Base-by-base conservation (phyloP, 345 rosid genomes). In the Populus nigra region DNA sequence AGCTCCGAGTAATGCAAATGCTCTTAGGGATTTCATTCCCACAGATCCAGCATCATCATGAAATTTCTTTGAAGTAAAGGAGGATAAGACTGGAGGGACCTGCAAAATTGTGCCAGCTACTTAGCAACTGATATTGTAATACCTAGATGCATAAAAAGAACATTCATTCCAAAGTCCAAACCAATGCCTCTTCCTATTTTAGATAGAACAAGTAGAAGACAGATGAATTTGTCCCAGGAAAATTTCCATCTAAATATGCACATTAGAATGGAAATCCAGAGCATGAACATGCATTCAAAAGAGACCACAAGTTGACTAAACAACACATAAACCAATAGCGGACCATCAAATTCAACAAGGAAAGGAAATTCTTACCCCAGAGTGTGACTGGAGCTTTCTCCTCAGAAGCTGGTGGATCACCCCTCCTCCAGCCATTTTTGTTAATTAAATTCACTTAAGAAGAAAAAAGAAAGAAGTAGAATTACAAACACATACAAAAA, bases 401-500 rank as follows among this genome's bases (percentile, higher is more conserved):
- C 93, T 88, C 76, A 95, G 87, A 80, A 93, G 94, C 87, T 89
- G 99, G 85, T 85, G 94, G 88, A 95, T 91, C 66, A 93, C 75
- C 78, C 96, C 97, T 78, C 84, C 81, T 85, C 98, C 98, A 89
- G 87, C 94, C 99, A 95, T 95, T 85, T 86, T 72, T 77, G 80
- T 31, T n/a, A 80, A 69, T 78, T 74, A 76, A 73, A 69, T 39
- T 79, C 81, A 76, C 82, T 80, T 79, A n/a, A 77, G 3, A 78
- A 74, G 29, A 22, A 22, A 36, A 45, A 47, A 68, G n/a, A 53
- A 49, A 68, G 8, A 76, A 25, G 23, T 35, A 31, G 72, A 67
- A 71, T 78, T 8, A 67, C 22, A 62, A 27, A 36, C 7, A 5
- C 8, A 17, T 18, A 8, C 39, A 55, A 10, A 12, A 4, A 62